phyloP scores from a whole-genome alignment of 345 rosid genomes.

The Dipteronia dyeriana region DNA sequence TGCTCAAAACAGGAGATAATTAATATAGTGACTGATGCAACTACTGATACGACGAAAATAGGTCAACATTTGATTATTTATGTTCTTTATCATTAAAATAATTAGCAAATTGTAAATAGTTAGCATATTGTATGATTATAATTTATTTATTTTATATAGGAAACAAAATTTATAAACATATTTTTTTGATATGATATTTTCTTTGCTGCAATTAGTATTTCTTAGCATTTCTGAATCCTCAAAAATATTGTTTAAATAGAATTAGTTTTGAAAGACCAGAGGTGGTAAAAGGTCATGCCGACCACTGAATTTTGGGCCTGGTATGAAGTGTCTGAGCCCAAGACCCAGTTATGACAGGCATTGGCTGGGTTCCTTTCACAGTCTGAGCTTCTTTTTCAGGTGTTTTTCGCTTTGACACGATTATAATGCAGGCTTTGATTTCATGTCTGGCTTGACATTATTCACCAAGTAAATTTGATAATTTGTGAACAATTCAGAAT shows the following conservation, averaged over 20 bases:
- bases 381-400: not conserved
- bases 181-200: not conserved
- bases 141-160: no score
- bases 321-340: not conserved
- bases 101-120: not conserved
- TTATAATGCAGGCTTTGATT: not conserved
- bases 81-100: not conserved
- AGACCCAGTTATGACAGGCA: not conserved
- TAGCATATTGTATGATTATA: not conserved
- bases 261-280: not conserved
- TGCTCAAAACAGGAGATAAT: constrained; percentile 77
- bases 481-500: no score
- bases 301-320: not conserved
- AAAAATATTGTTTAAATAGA: not conserved
- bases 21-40: constrained; percentile 59
- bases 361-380: not conserved
- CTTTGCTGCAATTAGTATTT: constrained; percentile 10
- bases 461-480: not conserved
- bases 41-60: constrained; percentile 68
- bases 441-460: constrained; percentile 1
- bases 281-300: not conserved
- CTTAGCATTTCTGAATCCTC: not conserved
- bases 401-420: not conserved
- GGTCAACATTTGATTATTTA: constrained; percentile 36
- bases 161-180: no score